Evolutionary conservation across 139 green algal species (phyloP), one percentile per base, ranked within the genome.

Genomic region (Chlamydomonas sphaeroides): DNA sequence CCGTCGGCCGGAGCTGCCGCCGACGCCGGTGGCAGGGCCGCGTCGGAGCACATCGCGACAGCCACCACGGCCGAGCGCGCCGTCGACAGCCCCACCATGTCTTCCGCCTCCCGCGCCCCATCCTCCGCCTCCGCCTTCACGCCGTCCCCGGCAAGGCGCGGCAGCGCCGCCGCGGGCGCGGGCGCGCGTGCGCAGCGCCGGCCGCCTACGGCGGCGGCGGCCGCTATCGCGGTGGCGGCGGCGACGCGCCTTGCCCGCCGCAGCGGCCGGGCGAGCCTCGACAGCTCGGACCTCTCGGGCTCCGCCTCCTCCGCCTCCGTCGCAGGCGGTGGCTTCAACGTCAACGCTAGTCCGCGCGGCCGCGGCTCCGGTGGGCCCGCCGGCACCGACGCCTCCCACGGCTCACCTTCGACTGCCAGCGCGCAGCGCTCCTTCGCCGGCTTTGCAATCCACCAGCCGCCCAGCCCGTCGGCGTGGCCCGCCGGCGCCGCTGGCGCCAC

Each of bases 391-490:
- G 10, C n/a, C 10, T 36, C 61, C 61, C 32, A n/a, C 3, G 61
- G 28, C 35, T 69, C 65, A 10, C 65, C 35, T 20, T 69, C 65
- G 35, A 62, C 68, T 30, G 42, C 42, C 45, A 76, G 68, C n/a
- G 68, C 28, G 6, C 42, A 61, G 42, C 68, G 68, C 42, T 42
- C 42, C 18, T 76, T 76, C n/a, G 68, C 42, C 30, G 68, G 68
- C 68, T 76, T 76, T 45, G 18, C 11, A 30, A 62, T 76, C 42
- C 68, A 76, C 68, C 68, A 76, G 68, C 68, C 68, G 5, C 42
- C 68, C 42, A 62, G 68, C 45, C 68, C 68, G 30, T 61, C 42
- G 0, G n/a, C 17, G 15, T 61, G 42, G 68, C 42, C 23, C 25
- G n/a, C 28, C 6, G 35, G 56, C 56, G 25, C 56, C 56, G 56